Percentiles rank a stretch among this genome's conserved stretches.
Conservation (phyloP, 108 stramenopile species). For the Fragilaria crotonensis region DNA sequence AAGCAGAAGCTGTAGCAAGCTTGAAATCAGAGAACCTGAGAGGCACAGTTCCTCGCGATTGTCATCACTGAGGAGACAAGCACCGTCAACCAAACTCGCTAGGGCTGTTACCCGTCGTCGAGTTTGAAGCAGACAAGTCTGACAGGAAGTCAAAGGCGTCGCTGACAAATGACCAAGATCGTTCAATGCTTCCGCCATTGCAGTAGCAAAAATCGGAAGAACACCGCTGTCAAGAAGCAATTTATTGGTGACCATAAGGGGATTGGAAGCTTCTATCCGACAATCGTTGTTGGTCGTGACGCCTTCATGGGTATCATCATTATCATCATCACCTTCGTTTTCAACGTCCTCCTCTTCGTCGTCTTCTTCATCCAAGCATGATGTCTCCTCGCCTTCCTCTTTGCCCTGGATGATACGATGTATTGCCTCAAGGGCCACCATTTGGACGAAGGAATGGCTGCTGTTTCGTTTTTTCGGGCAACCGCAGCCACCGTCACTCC, state of each 20-base stretch:
- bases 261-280: constrained; percentile 32
- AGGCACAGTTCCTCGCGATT: constrained; percentile 30
- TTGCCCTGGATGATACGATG: constrained; percentile 54
- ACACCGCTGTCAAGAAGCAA: constrained; percentile 52
- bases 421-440: constrained; percentile 39
- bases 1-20: constrained; percentile 22
- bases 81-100: constrained; percentile 57
- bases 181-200: constrained; percentile 44
- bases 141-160: constrained; percentile 9
- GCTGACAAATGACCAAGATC: constrained; percentile 6
- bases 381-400: constrained; percentile 26
- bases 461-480: too few species aligned
- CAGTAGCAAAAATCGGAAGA: constrained; percentile 39
- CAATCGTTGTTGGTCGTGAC: constrained; percentile 20
- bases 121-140: constrained; percentile 30
- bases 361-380: constrained; percentile 22
- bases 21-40: constrained; percentile 20
- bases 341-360: neutral
- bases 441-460: too few species aligned
- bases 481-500: too few species aligned
- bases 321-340: too few species aligned
- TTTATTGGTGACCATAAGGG: constrained; percentile 52
- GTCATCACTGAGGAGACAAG: constrained; percentile 49
- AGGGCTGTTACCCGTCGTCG: constrained; percentile 38
- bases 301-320: constrained; percentile 25